Evolutionary conservation across 208 protist genomes (phyloP), one percentile per base, ranked within the genome.

Genomic region (Leishmania major): DNA sequence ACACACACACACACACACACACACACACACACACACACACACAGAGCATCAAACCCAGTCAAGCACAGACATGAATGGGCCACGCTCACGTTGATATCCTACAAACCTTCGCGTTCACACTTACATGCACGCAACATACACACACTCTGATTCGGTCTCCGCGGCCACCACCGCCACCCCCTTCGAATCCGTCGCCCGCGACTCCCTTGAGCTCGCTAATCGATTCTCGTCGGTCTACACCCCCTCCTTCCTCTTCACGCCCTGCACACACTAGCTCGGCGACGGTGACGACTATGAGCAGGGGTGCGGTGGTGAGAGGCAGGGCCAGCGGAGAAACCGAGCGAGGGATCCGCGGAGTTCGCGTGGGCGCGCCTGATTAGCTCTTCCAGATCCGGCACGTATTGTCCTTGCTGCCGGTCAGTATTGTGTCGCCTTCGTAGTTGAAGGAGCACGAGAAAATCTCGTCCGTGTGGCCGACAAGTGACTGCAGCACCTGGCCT

Each of bases 361-460:
- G 69, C 40, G 11, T 28, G 47, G 6, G 28, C 19, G 71, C 35
- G 72, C 47, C 75, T 47, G 11, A 62, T 81, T 84, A 95, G 77
- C 92, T 95, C 85, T 95, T 95, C 98, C 98, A 99, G 80, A 99
- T 97, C 51, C 97, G 92, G 89, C 97, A 99, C 37, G 97, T 99
- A 89, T 99, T 99, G 90, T 99, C 98, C 80, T 99, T 98, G n/a
- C 96, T 98, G 45, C 96, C 98, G 1, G 98, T 99, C 59, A 99
- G 89, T 71, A 99, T 99, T 10, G 96, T 99, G 82, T 99, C 96
- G 4, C 98, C 98, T 80, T 95, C 91, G 86, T 97, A 98, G 91
- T 99, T 99, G 89, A 99, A 99, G 15, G 97, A 93, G 83, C 97
- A 99, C 8, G 92, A 96, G 87, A 99, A 99, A 82, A 99, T 98